Percentiles rank a stretch among this genome's conserved stretches.
These are phyloP conservation scores for Nitzschia inconspicua DNA, from an alignment of 108 stramenopile species.

Conservation along the genomic window DNA sequence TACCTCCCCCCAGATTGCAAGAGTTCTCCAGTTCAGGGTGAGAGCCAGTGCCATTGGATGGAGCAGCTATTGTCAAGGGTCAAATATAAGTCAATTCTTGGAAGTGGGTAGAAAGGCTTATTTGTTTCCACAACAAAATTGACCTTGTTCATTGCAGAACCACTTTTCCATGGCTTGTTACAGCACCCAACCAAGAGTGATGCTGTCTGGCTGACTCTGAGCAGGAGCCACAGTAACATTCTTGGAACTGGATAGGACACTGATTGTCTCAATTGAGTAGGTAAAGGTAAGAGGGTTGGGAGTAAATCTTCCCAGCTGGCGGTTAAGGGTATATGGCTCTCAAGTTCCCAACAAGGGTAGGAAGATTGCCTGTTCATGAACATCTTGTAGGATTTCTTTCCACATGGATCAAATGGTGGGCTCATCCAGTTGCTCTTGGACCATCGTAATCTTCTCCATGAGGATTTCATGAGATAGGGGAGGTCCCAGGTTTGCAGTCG, in stretches of 20 bases:
- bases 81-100: too few relatives aligned
- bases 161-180: slow-evolving; percentile 51
- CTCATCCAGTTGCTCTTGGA: slow-evolving; percentile 24
- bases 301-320: slow-evolving; percentile 43
- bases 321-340: slow-evolving; percentile 53
- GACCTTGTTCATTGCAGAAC: too few relatives aligned
- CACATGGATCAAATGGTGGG: slow-evolving; percentile 24
- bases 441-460: slow-evolving; percentile 34
- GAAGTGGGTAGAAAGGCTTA: too few relatives aligned
- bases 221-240: slow-evolving; percentile 49
- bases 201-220: slow-evolving; percentile 35
- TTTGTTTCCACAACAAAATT: too few relatives aligned
- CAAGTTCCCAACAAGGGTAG: slow-evolving; percentile 61
- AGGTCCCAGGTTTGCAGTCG: slow-evolving; percentile 29
- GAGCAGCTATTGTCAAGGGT: too few relatives aligned
- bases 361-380: slow-evolving; percentile 52
- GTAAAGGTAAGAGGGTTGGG: slow-evolving; percentile 33
- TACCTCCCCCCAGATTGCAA: too few relatives aligned
- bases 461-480: slow-evolving; percentile 43
- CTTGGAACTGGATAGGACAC: slow-evolving; percentile 29
- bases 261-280: slow-evolving; percentile 29
- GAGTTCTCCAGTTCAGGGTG: too few relatives aligned
- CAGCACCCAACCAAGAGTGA: slow-evolving; percentile 37
- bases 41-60: too few relatives aligned
- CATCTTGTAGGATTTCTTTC: slow-evolving; percentile 41